These are phyloP conservation scores for Solanum piurae DNA, from an alignment of 257 asterid genomes.

Conservation along the genomic window DNA sequence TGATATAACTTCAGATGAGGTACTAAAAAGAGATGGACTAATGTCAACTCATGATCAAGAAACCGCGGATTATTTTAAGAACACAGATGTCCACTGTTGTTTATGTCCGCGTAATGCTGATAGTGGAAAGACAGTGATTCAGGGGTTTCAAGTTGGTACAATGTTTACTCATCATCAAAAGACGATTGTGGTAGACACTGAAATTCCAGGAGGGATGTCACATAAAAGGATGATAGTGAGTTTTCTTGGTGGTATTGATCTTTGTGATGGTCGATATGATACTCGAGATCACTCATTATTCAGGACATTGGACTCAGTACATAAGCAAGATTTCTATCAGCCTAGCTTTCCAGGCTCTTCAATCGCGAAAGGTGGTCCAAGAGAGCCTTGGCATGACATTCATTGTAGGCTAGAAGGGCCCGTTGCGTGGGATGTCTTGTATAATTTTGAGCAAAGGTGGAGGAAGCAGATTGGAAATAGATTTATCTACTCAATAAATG, in stretches of 20 bases:
- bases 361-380: conserved; percentile 68
- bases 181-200: conserved; percentile 53
- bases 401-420: conserved; percentile 85
- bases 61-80: conserved; percentile 38
- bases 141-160: conserved; percentile 56
- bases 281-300: conserved; percentile 53
- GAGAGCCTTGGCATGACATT: conserved; percentile 97
- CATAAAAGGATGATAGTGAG: conserved; percentile 47
- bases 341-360: conserved; percentile 73
- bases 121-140: conserved; percentile 33
- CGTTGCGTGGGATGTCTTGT: conserved; percentile 86
- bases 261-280: conserved; percentile 84
- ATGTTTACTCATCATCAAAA: conserved; percentile 95
- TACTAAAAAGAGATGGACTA: conserved; percentile 48
- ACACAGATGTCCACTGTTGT: conserved; percentile 56
- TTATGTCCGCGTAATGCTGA: conserved; percentile 78
- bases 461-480: conserved; percentile 44
- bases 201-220: neutral
- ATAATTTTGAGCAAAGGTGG: conserved; percentile 92
- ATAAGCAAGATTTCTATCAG: conserved; percentile 74
- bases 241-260: conserved; percentile 88
- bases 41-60: conserved; percentile 91
- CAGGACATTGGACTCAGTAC: conserved; percentile 41
- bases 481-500: conserved; percentile 23
- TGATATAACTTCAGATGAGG: conserved; percentile 51